Base-by-base conservation (phyloP, 306 rosid species). In the Arachis hypogaea region DNA sequence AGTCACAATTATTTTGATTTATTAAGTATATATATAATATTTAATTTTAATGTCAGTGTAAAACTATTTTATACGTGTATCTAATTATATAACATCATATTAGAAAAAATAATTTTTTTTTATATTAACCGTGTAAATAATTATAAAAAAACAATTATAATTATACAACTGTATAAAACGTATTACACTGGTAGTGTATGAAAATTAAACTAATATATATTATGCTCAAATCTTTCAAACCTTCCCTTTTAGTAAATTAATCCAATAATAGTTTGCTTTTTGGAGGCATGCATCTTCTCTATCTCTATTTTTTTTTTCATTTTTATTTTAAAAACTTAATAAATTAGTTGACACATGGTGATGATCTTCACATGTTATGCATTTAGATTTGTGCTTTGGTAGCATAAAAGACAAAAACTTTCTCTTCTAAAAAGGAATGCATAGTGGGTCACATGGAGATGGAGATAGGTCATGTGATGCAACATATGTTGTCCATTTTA, bases 391-490 rank as follows among this genome's bases (percentile, higher is more conserved):
- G 89, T 52, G 58, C 58, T 66, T 81, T 81, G 63, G 59, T 58
- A 70, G 38, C 64, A 75, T 75, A 80, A 69, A 80, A 87, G 92
- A 85, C 89, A 85, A 85, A 80, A 63, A 70, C 7, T 78, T 71
- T 58, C 68, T 71, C 52, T 79, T 69, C 55, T 36, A 80, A 77
- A 77, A 77, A 71, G 33, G 69, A 55, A 71, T 74, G 71, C 71
- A 33, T 33, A 63, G 85, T 68, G 88, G 83, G 91, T 82, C 91
- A 82, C 85, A 84, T 87, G 91, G 85, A 68, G 65, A 84, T 84
- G 68, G 68, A 74, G 83, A 86, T 69, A 43, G 69, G 72, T 80
- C 88, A 86, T 82, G 88, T 84, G 88, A 80, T 77, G 82, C 52
- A 77, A 77, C 78, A 74, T 70, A 16, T 57, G 72, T 67, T 73